Evolutionary conservation across 306 rosid genomes (phyloP).

Genomic region (Sophora flavescens): DNA sequence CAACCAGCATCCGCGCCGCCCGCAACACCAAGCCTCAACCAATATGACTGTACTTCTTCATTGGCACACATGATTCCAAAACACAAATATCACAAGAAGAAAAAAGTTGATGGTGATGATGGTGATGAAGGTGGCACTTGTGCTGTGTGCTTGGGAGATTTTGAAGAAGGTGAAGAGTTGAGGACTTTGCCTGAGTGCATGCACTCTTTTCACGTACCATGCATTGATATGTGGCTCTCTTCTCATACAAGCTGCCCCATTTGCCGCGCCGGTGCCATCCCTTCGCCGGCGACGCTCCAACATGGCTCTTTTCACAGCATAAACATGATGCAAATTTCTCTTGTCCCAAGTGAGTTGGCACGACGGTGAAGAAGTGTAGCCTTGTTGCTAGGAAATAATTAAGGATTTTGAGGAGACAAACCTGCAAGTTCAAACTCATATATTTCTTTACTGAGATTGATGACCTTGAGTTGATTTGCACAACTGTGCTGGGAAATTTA

Average conservation of each 20-base stretch:
- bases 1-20: background rate
- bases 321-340: constrained; percentile 26
- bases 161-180: constrained; percentile 72
- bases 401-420: background rate
- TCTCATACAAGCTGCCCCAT: constrained; percentile 67
- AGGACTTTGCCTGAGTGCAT: constrained; percentile 64
- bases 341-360: background rate
- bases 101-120: background rate
- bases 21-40: background rate
- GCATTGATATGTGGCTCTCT: constrained; percentile 79
- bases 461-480: background rate
- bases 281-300: background rate
- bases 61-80: constrained; percentile 57
- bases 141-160: constrained; percentile 67
- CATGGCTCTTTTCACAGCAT: background rate
- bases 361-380: constrained; percentile 31
- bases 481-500: background rate
- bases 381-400: background rate
- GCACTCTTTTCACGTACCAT: constrained; percentile 71
- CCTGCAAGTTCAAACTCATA: background rate
- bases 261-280: constrained; percentile 58
- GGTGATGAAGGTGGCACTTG: constrained; percentile 52
- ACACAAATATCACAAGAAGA: constrained; percentile 50
- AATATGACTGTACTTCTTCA: background rate
- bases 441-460: background rate